Evolutionary conservation across 2,329 filamentous ascomycete genomes (phyloP), one percentile per base, ranked within the genome.

Genomic region (Fusarium phyllophilum): DNA sequence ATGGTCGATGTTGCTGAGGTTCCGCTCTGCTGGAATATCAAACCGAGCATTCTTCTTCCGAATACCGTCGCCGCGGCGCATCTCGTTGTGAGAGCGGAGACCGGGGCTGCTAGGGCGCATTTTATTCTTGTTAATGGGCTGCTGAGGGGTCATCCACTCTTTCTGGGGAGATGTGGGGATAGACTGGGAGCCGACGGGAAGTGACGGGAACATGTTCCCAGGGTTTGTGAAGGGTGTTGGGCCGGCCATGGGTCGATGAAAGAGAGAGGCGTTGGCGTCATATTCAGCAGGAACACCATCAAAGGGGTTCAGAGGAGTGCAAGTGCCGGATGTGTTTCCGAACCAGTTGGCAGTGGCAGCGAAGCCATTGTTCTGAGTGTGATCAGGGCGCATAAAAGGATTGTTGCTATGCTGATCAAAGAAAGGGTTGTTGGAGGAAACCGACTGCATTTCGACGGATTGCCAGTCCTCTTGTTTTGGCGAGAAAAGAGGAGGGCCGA

Each of bases 1-100:
- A 70, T 94, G 89, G 83, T 99, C 96, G 84, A 99, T 98, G 85
- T 97, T 98, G 86, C 90, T 92, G 77, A 99, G 89, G 79, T 95
- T 98, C 72, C 95, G 91, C 85, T 98, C 96, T 49, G 94, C 91
- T 15, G 96, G 96, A 76, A 99, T 99, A 80, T 98, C 96, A 83
- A 98, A 98, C 76, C 96, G 93, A 75, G 95, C 95, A 80, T 98
- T 99, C 92, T 98, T 98, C 91, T 99, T 99, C 79, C 96, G 91
- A 83, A 98, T 97, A 70, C 96, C 94, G 77, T 97, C 95, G 64
- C 94, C 91, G 77, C 94, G 89, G 71, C 90, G 88, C 82, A 94
- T 86, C 63, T 95, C 92, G 70, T 95, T 94, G 85, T 93, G 93
- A 77, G 89, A 93, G 80, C 91, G 90, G 82, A 92, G 89, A 62